Percentiles rank a stretch among this genome's conserved stretches.
These are phyloP conservation scores for Beauveria bassiana DNA, from an alignment of 2,329 filamentous ascomycete genomes.

Conservation along the genomic window DNA sequence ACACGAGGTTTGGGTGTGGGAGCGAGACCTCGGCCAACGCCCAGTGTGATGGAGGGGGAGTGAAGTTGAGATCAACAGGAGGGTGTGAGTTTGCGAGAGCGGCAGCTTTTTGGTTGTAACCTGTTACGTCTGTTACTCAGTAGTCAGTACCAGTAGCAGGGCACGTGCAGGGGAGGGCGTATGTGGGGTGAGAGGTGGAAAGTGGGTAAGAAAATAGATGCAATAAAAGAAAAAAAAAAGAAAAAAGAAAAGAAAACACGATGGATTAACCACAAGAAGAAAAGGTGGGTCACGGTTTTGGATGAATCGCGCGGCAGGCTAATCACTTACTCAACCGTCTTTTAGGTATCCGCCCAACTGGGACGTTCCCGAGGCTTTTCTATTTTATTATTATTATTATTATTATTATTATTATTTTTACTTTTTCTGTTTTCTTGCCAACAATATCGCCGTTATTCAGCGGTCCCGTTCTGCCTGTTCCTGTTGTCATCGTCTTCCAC, in stretches of 20 bases:
- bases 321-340: not conserved
- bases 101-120: no score
- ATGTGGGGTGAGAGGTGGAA: not conserved
- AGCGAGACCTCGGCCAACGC: not conserved
- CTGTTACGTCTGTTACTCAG: no score
- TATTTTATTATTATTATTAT: no score
- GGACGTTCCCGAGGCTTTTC: not conserved
- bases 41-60: not conserved
- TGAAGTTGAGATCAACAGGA: not conserved
- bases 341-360: not conserved
- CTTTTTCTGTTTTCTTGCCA: not conserved
- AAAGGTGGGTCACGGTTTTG: not conserved
- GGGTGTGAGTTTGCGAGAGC: no score
- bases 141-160: no score
- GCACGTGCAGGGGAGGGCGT: not conserved
- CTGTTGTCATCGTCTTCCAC: no score
- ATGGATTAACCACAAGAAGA: not conserved
- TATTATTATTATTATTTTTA: not conserved
- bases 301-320: slow-evolving; percentile 4
- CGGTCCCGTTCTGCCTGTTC: no score
- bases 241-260: not conserved
- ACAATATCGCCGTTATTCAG: no score
- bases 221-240: not conserved
- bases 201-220: not conserved
- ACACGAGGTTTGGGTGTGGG: not conserved